Base-by-base conservation (phyloP, 768 basidiomycete species). In the Calocybe indica region DNA sequence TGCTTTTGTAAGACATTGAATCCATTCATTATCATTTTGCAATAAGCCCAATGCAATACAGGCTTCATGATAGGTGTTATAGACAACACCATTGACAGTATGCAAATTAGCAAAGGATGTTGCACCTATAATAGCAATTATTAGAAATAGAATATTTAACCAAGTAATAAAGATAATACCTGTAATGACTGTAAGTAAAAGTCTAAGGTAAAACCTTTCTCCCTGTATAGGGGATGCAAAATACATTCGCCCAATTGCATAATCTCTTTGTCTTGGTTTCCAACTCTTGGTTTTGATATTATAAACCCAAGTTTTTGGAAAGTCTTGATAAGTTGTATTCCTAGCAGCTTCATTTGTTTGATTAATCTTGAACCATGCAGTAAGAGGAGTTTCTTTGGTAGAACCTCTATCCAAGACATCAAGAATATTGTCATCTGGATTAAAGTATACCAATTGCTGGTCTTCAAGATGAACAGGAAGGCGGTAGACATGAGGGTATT, bases 11-110 rank as follows among this genome's bases (percentile, higher is more conserved):
- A 74, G 55, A 48, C 72, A 74, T 12, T 47, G 54, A 0, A 50
- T 34, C 70, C 71, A 74, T 53, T 76, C 75, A 0, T 59, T 54
- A 56, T 76, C 72, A 59, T 73, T 65, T 37, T 70, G 60, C 0
- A 71, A 46, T 0, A 72, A 52, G 0, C 70, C 69, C 2, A 57
- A 47, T 5, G 63, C 64, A 28, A 57, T 54, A 41, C 70, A 71
- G 8, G 69, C 71, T 5, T 54, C 62, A 12, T 58, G 51, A 38
- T 62, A 71, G 1, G 68, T 61, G 0, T 52, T 43, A 54, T 39
- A 55, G 52, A 5, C 29, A 3, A 46, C 34, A 0, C 52, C 55
- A 15, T 56, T 30, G 30, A 41, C 48, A 2, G 60, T 55, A 3
- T 47, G 45, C 1, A 58, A 40, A 32, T 60, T 52, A 1, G 42